Evolutionary conservation across 2,329 filamentous ascomycete species (phyloP), one percentile per base, ranked within the genome.

Genomic region (Knufia fluminis): DNA sequence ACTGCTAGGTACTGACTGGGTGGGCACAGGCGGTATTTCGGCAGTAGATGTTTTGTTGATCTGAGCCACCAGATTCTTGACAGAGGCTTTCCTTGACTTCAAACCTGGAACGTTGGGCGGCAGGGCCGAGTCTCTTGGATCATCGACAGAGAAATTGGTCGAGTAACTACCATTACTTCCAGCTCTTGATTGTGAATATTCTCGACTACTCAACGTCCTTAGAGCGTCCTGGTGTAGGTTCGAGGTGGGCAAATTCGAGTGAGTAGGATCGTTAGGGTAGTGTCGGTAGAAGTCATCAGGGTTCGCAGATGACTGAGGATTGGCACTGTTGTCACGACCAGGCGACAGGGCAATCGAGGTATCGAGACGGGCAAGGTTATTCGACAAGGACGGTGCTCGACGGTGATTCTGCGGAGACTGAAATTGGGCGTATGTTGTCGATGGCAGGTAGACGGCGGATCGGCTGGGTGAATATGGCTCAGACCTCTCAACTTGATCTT

Each of bases 21-120:
- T 60, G 7, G 70, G 71, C 12, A 70, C 51, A 3, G 71, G 71
- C 20, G 65, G 68, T 43, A 68, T 59, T 52, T 70, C 66, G 54
- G 73, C 71, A 28, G 61, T 70, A 57, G 74, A 80, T n/a, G 38
- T 43, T 61, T 82, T 79, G 50, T 59, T 85, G 68, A 91, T 92
- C 48, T 78, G 82, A 66, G 83, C 86, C 60, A 86, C 82, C 54
- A 92, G 72, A 62, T 92, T 86, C 67, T 83, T 87, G 58, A 92
- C 85, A 52, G 83, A 90, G n/a, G 80, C 74, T 57, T 83, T 76
- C 56, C 69, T 66, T 24, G 53, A 49, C 20, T 48, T 57, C 40
- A 54, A 45, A 23, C 51, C 23, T 17, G 50, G 32, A n/a, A 50
- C 16, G 8, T 48, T 47, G 12, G 22, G 41, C 12, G 40, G 48